Conservation (phyloP, 2,329 filamentous ascomycete genomes). For the Xylaria polymorpha region DNA sequence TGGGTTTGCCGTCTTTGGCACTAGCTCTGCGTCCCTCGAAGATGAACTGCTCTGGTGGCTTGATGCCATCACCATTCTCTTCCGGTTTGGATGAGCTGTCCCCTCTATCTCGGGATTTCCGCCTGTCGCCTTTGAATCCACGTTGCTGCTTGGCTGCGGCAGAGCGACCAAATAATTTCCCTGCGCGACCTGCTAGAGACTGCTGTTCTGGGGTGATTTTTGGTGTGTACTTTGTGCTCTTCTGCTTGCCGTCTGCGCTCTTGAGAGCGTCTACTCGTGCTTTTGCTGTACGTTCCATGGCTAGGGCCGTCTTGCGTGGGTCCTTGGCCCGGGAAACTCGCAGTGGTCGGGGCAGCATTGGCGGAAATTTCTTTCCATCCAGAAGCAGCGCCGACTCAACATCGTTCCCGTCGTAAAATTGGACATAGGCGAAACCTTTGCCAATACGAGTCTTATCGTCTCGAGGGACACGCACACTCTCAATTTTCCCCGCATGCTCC, state of each 20-base stretch:
- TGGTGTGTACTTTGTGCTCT: constrained; percentile 69
- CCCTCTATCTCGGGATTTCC: constrained; percentile 42
- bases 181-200: constrained; percentile 77
- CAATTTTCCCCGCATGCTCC: constrained; percentile 80
- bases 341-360: constrained; percentile 88
- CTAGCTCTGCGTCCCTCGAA: constrained; percentile 85
- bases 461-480: constrained; percentile 91
- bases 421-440: constrained; percentile 97
- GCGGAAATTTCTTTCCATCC: constrained; percentile 91
- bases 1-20: constrained; percentile 71
- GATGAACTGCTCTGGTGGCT: constrained; percentile 76
- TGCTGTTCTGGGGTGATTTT: constrained; percentile 77
- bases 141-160: constrained; percentile 64
- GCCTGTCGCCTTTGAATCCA: constrained; percentile 48
- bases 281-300: constrained; percentile 62
- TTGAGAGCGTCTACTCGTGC: constrained; percentile 50
- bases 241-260: constrained; percentile 48
- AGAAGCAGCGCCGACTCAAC: constrained; percentile 92
- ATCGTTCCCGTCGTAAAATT: constrained; percentile 88
- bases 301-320: constrained; percentile 67
- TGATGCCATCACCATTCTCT: constrained; percentile 50
- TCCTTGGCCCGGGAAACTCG: constrained; percentile 89
- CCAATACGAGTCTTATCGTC: constrained; percentile 91
- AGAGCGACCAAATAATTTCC: constrained; percentile 78
- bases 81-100: constrained; percentile 22